These are phyloP conservation scores for Neodidymelliopsis sp. DNA, from an alignment of 2,329 filamentous ascomycete genomes.

Conservation along the genomic window DNA sequence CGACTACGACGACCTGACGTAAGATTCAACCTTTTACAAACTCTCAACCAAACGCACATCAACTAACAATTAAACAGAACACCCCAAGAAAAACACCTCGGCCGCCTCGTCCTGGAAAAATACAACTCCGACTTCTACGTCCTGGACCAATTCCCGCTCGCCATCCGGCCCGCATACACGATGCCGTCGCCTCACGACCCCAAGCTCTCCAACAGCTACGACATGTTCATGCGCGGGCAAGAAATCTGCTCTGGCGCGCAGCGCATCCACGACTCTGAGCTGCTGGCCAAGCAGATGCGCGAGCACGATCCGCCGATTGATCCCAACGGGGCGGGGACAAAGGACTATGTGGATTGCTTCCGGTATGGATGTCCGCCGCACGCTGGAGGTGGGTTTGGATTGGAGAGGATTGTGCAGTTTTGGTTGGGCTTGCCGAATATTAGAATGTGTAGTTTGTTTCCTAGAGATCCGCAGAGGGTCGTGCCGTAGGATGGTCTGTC, in stretches of 20 bases:
- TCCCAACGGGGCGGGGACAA: conserved; percentile 65
- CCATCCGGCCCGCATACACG: conserved; percentile 90
- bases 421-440: conserved; percentile 72
- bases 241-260: conserved; percentile 73
- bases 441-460: conserved; percentile 68
- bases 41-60: background rate
- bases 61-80: conserved; percentile 56
- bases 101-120: conserved; percentile 83
- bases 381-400: conserved; percentile 69
- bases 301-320: conserved; percentile 64
- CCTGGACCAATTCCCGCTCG: conserved; percentile 93
- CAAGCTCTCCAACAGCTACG: conserved; percentile 67
- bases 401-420: conserved; percentile 73
- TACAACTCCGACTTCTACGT: conserved; percentile 97
- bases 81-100: conserved; percentile 87
- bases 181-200: conserved; percentile 66
- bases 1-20: conserved; percentile 79
- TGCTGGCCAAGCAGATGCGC: conserved; percentile 65
- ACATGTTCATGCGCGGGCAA: conserved; percentile 75
- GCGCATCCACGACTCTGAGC: conserved; percentile 68
- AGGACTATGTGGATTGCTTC: conserved; percentile 71
- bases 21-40: conserved; percentile 13
- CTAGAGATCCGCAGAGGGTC: conserved; percentile 67
- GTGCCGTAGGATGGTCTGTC: conserved; percentile 46
- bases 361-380: conserved; percentile 70